Evolutionary conservation across 129 eudicot genomes (phyloP).

Genomic region (Flaveria sonorensis): DNA sequence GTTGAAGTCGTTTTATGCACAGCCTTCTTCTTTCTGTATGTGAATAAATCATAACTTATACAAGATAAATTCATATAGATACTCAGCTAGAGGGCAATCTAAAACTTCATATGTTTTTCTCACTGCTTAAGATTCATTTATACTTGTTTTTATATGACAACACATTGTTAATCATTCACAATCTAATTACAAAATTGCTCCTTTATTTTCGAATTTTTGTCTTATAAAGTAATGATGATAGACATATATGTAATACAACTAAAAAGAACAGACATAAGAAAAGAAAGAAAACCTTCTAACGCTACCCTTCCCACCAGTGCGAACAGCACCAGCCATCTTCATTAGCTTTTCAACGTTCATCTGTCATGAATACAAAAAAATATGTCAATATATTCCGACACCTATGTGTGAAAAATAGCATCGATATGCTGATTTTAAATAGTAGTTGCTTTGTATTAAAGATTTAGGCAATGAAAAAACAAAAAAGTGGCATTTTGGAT

Average conservation of each 20-base stretch:
- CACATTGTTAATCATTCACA: background rate
- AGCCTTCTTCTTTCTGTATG: constrained; percentile 89
- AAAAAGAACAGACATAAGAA: background rate
- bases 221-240: background rate
- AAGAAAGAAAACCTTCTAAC: constrained; percentile 53
- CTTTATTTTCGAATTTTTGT: background rate
- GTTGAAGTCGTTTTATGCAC: constrained; percentile 89
- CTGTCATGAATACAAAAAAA: constrained; percentile 32
- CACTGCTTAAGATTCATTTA: background rate
- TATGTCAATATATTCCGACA: background rate
- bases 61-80: background rate
- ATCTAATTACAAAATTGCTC: background rate
- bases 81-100: background rate
- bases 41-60: background rate
- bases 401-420: background rate
- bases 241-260: background rate
- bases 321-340: constrained; percentile 89
- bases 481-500: background rate
- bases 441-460: background rate
- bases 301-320: constrained; percentile 85
- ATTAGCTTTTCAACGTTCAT: constrained; percentile 75
- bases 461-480: background rate
- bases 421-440: background rate
- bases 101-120: background rate
- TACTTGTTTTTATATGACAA: background rate